Evolutionary conservation across 495 filamentous ascomycete genomes (phyloP).

Genomic region (Hypoxylon subgilvum): DNA sequence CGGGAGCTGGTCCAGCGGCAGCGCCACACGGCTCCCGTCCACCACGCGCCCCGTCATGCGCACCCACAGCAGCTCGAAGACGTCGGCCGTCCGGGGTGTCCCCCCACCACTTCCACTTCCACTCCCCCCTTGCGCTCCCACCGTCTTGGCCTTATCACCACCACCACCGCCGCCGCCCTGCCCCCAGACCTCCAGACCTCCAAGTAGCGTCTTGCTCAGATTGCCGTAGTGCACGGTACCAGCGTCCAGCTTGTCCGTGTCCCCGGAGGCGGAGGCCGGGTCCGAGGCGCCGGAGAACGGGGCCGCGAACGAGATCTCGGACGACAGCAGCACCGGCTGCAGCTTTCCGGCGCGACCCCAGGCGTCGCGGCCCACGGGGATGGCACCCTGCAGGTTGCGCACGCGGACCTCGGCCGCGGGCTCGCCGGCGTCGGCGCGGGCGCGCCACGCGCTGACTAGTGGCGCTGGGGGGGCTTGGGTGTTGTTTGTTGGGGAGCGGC

Average conservation of each 20-base stretch:
- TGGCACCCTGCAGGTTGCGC: slow-evolving; percentile 55
- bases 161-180: background rate
- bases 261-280: slow-evolving; percentile 50
- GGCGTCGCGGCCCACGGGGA: slow-evolving; percentile 56
- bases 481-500: slow-evolving; percentile 23
- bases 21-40: slow-evolving; percentile 35
- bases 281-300: slow-evolving; percentile 55
- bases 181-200: slow-evolving; percentile 36
- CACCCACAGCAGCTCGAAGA: slow-evolving; percentile 43
- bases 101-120: background rate
- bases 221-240: slow-evolving; percentile 68
- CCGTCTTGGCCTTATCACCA: background rate
- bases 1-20: slow-evolving; percentile 38
- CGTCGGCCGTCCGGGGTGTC: slow-evolving; percentile 28
- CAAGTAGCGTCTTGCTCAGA: slow-evolving; percentile 60
- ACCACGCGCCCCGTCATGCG: slow-evolving; percentile 40
- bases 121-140: background rate
- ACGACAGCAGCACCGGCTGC: slow-evolving; percentile 62
- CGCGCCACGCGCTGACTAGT: slow-evolving; percentile 43
- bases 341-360: slow-evolving; percentile 58
- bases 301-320: slow-evolving; percentile 52
- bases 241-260: slow-evolving; percentile 50
- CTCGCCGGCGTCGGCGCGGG: slow-evolving; percentile 44
- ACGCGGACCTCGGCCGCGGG: slow-evolving; percentile 53
- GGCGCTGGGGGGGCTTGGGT: slow-evolving; percentile 34